Evolutionary conservation across 495 filamentous ascomycete species (phyloP).

Genomic region (Aspergillus incahuasiensis): DNA sequence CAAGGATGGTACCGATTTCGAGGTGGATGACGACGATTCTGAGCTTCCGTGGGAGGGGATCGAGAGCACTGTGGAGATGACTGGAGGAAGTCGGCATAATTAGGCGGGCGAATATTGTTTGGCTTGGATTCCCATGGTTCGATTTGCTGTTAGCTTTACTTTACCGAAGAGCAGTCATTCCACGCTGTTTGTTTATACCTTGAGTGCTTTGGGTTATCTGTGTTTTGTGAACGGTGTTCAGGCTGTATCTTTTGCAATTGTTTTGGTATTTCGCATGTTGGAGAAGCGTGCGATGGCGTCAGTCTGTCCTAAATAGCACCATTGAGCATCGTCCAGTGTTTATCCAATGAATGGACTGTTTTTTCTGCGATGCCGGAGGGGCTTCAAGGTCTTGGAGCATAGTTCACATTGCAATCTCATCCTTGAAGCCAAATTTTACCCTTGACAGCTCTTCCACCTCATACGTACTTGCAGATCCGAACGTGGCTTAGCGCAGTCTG

Average conservation of each 20-base stretch:
- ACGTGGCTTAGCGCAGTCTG: constrained; percentile 8
- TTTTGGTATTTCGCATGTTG: constrained; percentile 6
- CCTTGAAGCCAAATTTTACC: background rate
- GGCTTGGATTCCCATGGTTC: background rate
- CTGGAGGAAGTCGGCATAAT: constrained; percentile 23
- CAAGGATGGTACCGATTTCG: constrained; percentile 26
- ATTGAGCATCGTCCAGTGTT: constrained; percentile 2
- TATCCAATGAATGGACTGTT: background rate
- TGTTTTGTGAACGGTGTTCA: background rate
- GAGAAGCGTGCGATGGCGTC: constrained; percentile 12
- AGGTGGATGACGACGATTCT: constrained; percentile 31
- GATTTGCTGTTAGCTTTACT: background rate
- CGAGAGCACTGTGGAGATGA: constrained; percentile 48
- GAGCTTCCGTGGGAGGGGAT: constrained; percentile 51
- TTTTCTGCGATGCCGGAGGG: constrained; percentile 2
- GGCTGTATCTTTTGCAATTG: constrained; percentile 8
- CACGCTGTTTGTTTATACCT: background rate
- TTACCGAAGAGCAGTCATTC: background rate
- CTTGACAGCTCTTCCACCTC: background rate
- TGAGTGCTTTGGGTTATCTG: background rate
- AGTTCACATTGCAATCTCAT: background rate
- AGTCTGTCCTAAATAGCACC: constrained; percentile 8
- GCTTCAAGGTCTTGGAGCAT: background rate
- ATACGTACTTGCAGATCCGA: background rate
- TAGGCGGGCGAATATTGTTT: constrained; percentile 9